These are phyloP conservation scores for Toxoplasma gondii DNA, from an alignment of 169 alveolate species.

Conservation along the genomic window DNA sequence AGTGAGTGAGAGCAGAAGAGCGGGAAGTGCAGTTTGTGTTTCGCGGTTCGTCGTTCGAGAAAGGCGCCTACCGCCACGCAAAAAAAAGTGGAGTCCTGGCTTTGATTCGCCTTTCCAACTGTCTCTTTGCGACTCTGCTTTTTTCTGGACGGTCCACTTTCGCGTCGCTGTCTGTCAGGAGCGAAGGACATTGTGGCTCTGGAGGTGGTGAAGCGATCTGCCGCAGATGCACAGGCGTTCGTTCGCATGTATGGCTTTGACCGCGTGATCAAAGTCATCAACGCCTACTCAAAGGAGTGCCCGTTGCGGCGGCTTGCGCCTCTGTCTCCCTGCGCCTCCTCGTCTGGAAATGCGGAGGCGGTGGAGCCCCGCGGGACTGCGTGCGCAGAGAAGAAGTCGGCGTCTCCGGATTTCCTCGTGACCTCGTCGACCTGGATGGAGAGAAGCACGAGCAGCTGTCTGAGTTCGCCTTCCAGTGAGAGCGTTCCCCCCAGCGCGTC, in stretches of 20 bases:
- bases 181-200: constrained; percentile 50
- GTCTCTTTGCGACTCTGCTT: too few relatives aligned
- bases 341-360: not conserved
- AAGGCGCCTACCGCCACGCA: too few relatives aligned
- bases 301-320: not conserved
- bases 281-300: constrained; percentile 58
- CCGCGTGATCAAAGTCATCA: not conserved
- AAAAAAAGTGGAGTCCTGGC: too few relatives aligned
- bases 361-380: not conserved
- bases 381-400: not conserved
- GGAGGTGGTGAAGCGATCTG: constrained; percentile 46
- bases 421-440: not conserved
- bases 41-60: too few relatives aligned
- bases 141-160: too few relatives aligned
- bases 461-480: not conserved
- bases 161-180: constrained; percentile 33
- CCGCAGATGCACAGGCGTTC: constrained; percentile 52
- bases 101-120: too few relatives aligned
- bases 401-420: not conserved
- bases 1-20: not conserved
- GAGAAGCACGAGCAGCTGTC: not conserved
- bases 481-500: not conserved
- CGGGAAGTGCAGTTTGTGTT: not conserved
- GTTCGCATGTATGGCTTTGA: constrained; percentile 61
- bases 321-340: not conserved